phyloP scores from a whole-genome alignment of 2,329 filamentous ascomycete genomes.

The Xylariaceae sp. region DNA sequence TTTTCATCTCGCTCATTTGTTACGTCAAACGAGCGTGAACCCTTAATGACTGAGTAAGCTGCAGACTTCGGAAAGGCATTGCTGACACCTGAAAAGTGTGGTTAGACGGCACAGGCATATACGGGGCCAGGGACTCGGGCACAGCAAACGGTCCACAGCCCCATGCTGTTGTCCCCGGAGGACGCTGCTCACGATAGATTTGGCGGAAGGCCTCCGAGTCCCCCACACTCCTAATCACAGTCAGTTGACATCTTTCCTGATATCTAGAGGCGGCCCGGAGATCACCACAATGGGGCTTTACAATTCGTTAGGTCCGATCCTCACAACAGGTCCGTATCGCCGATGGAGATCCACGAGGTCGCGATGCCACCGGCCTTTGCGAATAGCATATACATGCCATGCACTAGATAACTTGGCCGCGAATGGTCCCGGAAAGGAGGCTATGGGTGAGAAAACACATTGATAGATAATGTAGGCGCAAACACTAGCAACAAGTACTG shows the following conservation, averaged over 20 bases:
- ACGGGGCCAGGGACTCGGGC: no score
- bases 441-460: conserved; percentile 20
- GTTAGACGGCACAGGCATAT: not conserved
- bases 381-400: conserved; percentile 13
- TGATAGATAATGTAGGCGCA: conserved; percentile 19
- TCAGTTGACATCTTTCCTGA: not conserved
- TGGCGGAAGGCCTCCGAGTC: conserved; percentile 22
- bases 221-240: conserved; percentile 14
- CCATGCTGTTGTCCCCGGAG: no score
- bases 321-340: conserved; percentile 21
- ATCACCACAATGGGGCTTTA: no score
- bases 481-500: conserved; percentile 2
- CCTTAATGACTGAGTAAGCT: conserved; percentile 21
- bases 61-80: conserved; percentile 13
- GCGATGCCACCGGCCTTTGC: conserved; percentile 13
- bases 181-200: conserved; percentile 25
- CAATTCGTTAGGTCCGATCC: conserved; percentile 24
- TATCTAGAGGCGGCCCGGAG: not conserved
- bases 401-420: conserved; percentile 18
- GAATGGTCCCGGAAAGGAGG: conserved; percentile 20
- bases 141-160: no score
- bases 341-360: conserved; percentile 15
- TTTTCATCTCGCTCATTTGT: conserved; percentile 25
- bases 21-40: conserved; percentile 26
- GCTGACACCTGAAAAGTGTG: conserved; percentile 2